phyloP scores from a whole-genome alignment of 352 stramenopile genomes.

The Globisporangium sylvaticum region DNA sequence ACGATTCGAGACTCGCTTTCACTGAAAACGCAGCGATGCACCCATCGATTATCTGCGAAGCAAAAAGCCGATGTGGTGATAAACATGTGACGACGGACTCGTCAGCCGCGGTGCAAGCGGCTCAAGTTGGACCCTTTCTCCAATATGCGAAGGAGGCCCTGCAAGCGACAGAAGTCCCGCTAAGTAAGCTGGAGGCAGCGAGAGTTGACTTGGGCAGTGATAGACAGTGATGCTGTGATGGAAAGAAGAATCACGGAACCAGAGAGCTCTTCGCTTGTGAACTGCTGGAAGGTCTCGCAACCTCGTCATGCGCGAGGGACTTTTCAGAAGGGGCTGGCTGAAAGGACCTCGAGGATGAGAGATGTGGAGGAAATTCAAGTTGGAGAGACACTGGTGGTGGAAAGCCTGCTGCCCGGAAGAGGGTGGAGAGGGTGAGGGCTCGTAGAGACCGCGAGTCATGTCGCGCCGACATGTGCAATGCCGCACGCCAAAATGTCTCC shows the following conservation, averaged over 20 bases:
- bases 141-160: neutral
- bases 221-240: neutral
- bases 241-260: neutral
- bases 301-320: neutral
- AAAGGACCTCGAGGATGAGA: neutral
- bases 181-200: neutral
- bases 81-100: neutral
- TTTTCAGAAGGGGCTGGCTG: neutral
- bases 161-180: neutral
- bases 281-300: neutral
- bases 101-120: neutral
- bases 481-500: neutral
- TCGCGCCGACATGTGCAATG: neutral
- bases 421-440: neutral
- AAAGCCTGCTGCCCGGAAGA: neutral
- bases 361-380: neutral
- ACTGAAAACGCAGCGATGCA: neutral
- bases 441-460: neutral
- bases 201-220: neutral
- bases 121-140: neutral
- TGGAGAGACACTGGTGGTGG: neutral
- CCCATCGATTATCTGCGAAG: neutral
- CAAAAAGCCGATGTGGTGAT: neutral
- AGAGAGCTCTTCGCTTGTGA: neutral
- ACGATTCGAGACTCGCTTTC: too few species aligned